Percentiles rank a stretch among this genome's conserved stretches.
These are phyloP conservation scores for Carpinus fangiana DNA, from an alignment of 306 rosid species.

Conservation along the genomic window DNA sequence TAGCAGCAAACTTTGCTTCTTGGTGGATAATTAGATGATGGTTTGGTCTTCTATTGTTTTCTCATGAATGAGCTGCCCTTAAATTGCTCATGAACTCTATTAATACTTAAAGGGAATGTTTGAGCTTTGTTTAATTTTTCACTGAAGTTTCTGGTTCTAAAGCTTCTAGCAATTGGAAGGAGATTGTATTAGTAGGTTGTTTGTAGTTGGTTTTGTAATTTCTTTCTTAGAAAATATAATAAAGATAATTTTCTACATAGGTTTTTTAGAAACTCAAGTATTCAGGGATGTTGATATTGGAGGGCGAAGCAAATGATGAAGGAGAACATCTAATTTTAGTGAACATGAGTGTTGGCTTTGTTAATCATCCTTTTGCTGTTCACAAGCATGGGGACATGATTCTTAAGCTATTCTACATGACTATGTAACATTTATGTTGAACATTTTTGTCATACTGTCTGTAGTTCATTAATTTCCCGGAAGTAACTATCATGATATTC, in stretches of 20 bases:
- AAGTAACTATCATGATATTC: conserved; percentile 1
- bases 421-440: neutral
- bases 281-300: neutral
- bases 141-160: neutral
- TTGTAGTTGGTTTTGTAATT: neutral
- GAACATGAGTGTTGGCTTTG: neutral
- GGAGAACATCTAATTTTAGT: neutral
- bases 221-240: neutral
- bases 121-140: neutral
- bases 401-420: neutral
- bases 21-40: neutral
- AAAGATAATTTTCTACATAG: neutral
- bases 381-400: neutral
- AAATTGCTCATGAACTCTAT: too few relatives aligned
- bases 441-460: neutral
- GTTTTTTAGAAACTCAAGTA: neutral
- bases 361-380: neutral
- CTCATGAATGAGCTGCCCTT: neutral
- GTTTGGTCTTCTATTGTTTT: neutral
- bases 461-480: neutral
- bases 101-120: neutral
- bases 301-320: neutral
- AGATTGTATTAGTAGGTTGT: neutral
- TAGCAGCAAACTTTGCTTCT: neutral
- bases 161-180: neutral